phyloP scores from a whole-genome alignment of 139 green algal species.

The Asterochloris erici region DNA sequence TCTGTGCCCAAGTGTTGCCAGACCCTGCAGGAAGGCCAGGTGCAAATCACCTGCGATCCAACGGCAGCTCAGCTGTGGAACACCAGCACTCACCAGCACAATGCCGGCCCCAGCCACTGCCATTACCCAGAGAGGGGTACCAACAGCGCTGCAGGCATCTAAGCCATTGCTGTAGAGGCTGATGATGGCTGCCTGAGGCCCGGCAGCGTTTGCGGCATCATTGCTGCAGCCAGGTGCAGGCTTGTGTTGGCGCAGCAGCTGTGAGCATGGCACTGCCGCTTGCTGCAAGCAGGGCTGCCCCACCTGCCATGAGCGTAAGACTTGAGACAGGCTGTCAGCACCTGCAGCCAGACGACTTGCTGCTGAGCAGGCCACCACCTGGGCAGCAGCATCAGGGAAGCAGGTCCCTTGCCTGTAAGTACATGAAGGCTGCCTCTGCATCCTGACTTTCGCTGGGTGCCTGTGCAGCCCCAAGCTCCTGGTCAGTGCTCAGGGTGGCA shows the following conservation, averaged over 20 bases:
- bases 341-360: conserved; percentile 18
- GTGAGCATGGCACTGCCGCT: no score
- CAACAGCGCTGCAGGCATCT: neutral
- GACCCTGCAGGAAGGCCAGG: conserved; percentile 19
- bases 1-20: conserved; percentile 21
- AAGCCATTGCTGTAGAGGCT: conserved; percentile 7
- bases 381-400: neutral
- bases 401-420: conserved; percentile 6
- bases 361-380: neutral
- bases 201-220: conserved; percentile 43
- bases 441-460: no score
- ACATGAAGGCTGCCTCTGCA: conserved; percentile 23
- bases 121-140: conserved; percentile 30
- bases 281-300: no score
- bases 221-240: conserved; percentile 16
- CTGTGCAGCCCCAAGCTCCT: no score
- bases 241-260: no score
- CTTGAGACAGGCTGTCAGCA: conserved; percentile 31
- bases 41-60: conserved; percentile 16
- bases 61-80: no score
- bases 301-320: conserved; percentile 22
- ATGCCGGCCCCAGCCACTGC: conserved; percentile 22
- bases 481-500: no score
- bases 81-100: conserved; percentile 12
- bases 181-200: conserved; percentile 23